These are phyloP conservation scores for Diutina pseudorugosa DNA, from an alignment of 1,139 yeast species.

Conservation along the genomic window DNA sequence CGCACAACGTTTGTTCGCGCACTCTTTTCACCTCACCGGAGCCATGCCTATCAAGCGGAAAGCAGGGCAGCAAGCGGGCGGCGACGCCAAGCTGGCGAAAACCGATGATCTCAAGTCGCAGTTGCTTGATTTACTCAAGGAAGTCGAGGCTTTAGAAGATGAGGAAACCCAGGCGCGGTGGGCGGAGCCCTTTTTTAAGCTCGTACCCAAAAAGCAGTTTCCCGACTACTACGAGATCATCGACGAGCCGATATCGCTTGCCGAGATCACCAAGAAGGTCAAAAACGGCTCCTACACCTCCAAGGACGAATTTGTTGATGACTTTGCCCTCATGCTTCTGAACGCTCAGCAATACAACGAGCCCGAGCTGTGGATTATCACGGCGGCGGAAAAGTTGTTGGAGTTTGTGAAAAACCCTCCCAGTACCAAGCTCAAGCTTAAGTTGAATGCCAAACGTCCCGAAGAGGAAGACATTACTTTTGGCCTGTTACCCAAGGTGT, in stretches of 20 bases:
- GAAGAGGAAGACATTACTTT: constrained; percentile 10
- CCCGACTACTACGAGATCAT: constrained; percentile 75
- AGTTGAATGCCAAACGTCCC: constrained; percentile 5
- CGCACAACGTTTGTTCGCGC: not conserved
- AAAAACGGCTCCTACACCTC: constrained; percentile 20
- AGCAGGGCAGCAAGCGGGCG: not conserved
- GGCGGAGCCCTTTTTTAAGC: constrained; percentile 35
- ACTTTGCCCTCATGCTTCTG: constrained; percentile 42
- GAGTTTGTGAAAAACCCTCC: constrained; percentile 30
- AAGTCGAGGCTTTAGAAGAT: not conserved
- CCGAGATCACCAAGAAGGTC: constrained; percentile 45
- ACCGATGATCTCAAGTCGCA: not conserved
- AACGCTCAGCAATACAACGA: constrained; percentile 57
- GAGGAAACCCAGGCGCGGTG: not conserved
- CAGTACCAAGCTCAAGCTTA: constrained; percentile 12
- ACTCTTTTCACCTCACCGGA: not conserved
- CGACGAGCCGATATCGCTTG: constrained; percentile 50
- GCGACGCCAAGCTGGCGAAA: not conserved
- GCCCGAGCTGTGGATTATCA: constrained; percentile 48
- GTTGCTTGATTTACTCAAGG: not conserved
- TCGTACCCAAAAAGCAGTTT: constrained; percentile 64
- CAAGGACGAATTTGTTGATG: constrained; percentile 33
- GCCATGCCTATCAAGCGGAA: constrained; percentile 2
- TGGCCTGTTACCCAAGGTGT: constrained; percentile 15
- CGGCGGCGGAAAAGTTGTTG: constrained; percentile 33